Evolutionary conservation across 108 stramenopile genomes (phyloP), one percentile per base, ranked within the genome.

Genomic region (Pseudonitzschia pungens): DNA sequence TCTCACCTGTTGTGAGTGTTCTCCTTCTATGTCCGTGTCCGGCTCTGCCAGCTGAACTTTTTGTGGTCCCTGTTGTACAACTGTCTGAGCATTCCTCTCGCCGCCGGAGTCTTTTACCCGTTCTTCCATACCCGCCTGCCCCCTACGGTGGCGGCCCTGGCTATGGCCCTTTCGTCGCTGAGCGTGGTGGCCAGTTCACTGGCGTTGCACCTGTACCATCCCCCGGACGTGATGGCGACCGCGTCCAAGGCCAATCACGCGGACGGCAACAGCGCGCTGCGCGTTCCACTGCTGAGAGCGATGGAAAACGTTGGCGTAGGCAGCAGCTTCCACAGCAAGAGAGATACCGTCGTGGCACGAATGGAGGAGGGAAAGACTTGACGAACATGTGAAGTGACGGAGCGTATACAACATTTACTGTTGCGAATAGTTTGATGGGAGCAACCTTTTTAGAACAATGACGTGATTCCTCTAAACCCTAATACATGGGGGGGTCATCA

Each of bases 21-120:
- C 16, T 0, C 29, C 26, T n/a, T 31, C 29, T 31, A 14, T 26
- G n/a, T 14, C 29, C 26, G 14, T 58, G 14, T 9, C 29, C 10
- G 6, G 20, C 12, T n/a, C 33, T 62, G 42, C 10, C 65, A 71
- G 66, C 62, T 78, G 57, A 78, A 78, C 50, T 72, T 78, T 36
- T 16, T 78, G 18, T 98, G 92, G 91, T 95, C 98, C 0, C 79
- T 98, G 65, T 70, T 89, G 18, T 99, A 99, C 95, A 99, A 99
- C 78, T 68, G 91, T 9, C 72, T 97, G 60, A 90, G 91, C 44
- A 90, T 99, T 33, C 99, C 99, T 0, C 69, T 99, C 27, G 99
- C 99, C 2, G 97, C 97, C 1, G 99, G 99, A 9, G 85, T 88
- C 16, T 81, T 97, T 21, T 98, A 92, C 73, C 97, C 98, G 15